A percentile compares a stretch with the other conserved stretches of the same genome.
Conservation (phyloP, 1,139 yeast genomes). For the Kodamaea arcana region DNA sequence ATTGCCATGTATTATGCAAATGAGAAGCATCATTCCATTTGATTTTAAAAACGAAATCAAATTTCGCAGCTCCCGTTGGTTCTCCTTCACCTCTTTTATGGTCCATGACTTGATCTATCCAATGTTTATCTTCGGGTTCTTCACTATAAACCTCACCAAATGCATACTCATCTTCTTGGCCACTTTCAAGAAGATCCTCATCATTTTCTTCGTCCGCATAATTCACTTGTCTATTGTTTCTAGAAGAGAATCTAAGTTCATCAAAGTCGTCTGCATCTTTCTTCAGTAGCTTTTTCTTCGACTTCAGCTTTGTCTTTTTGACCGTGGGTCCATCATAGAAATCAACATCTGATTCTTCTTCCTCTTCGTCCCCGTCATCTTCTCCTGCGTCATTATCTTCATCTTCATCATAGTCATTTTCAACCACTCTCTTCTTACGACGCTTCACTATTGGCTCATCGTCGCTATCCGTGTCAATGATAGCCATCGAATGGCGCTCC, state of each 20-base stretch:
- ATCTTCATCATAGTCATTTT: slow-evolving; percentile 21
- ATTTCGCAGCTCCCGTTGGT: slow-evolving; percentile 51
- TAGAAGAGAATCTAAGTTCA: slow-evolving; percentile 69
- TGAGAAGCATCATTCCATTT: slow-evolving; percentile 92
- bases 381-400: slow-evolving; percentile 15
- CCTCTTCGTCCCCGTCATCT: slow-evolving; percentile 22
- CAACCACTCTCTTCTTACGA: slow-evolving; percentile 11
- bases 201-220: slow-evolving; percentile 73
- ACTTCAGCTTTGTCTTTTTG: slow-evolving; percentile 13
- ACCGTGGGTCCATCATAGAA: slow-evolving; percentile 22
- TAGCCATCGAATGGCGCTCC: slow-evolving; percentile 45
- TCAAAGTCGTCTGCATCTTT: slow-evolving; percentile 19
- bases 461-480: slow-evolving; percentile 34
- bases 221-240: slow-evolving; percentile 67
- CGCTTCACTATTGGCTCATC: slow-evolving; percentile 20
- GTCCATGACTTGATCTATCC: slow-evolving; percentile 52
- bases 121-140: slow-evolving; percentile 38
- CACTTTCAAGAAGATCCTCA: slow-evolving; percentile 55
- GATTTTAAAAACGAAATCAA: slow-evolving; percentile 59
- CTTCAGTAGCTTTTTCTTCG: slow-evolving; percentile 8
- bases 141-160: slow-evolving; percentile 39
- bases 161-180: slow-evolving; percentile 40
- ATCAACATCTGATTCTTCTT: slow-evolving; percentile 24
- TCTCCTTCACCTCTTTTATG: slow-evolving; percentile 39
- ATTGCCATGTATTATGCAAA: slow-evolving; percentile 93